Evolutionary conservation across 768 basidiomycete species (phyloP).

Genomic region (Amanita thiersii): DNA sequence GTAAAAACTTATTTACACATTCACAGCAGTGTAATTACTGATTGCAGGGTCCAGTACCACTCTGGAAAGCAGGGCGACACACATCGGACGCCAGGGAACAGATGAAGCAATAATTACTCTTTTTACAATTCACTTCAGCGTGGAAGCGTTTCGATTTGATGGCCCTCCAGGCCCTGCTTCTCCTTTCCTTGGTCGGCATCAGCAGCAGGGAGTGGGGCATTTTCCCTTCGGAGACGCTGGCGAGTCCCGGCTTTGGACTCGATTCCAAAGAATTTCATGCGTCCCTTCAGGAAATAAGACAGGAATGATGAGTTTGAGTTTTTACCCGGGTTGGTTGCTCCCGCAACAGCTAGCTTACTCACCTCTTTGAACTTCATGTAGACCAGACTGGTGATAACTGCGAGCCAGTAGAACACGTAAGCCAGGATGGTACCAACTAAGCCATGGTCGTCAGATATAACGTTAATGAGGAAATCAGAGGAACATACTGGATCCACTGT

Average conservation of each 20-base stretch:
- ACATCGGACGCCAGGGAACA: no score
- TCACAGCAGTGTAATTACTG: no score
- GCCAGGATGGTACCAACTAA: constrained; percentile 71
- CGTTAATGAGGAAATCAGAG: neutral
- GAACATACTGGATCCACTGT: constrained; percentile 60
- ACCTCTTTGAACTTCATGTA: constrained; percentile 61
- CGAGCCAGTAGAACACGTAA: constrained; percentile 91
- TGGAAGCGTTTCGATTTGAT: neutral
- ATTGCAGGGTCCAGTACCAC: no score
- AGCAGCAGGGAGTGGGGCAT: neutral
- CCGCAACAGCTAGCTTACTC: no score
- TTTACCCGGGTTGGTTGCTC: neutral
- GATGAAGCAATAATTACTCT: no score
- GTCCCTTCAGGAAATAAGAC: constrained; percentile 42
- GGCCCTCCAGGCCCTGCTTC: neutral
- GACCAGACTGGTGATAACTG: constrained; percentile 60
- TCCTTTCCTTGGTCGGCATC: neutral
- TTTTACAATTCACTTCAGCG: no score
- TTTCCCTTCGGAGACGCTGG: constrained; percentile 13
- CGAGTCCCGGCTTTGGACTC: constrained; percentile 43
- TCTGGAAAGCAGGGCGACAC: no score
- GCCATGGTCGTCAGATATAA: neutral
- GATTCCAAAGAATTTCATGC: constrained; percentile 49
- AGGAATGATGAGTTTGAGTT: neutral
- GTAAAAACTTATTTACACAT: no score